A percentile compares a stretch with the other conserved stretches of the same genome.
Evolutionary conservation across 306 rosid genomes (phyloP).

Genomic region (Castanospermum australe): DNA sequence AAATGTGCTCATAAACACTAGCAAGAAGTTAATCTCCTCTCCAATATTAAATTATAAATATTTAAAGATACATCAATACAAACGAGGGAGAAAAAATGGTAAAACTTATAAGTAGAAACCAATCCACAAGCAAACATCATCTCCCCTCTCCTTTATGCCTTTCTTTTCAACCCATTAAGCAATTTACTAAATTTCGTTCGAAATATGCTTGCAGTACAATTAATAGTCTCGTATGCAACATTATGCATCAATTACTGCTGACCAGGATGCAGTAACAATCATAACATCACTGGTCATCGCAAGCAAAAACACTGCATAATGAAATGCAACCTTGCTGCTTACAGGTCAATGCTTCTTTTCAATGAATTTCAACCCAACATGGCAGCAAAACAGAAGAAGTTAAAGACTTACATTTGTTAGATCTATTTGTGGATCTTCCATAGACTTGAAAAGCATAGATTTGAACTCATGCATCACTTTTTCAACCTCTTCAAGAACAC

Average conservation of each 20-base stretch:
- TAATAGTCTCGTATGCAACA: neutral
- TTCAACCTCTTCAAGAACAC: slow-evolving; percentile 99
- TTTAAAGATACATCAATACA: no score
- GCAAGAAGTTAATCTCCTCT: no score
- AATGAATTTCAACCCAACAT: slow-evolving; percentile 20
- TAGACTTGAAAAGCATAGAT: slow-evolving; percentile 86
- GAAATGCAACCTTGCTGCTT: slow-evolving; percentile 1
- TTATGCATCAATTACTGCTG: neutral
- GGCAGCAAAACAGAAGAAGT: slow-evolving; percentile 3
- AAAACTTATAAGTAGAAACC: neutral
- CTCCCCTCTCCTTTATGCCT: slow-evolving; percentile 3
- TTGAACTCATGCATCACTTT: slow-evolving; percentile 96
- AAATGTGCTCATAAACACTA: no score
- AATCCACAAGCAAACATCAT: slow-evolving; percentile 8
- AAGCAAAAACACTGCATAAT: slow-evolving; percentile 21
- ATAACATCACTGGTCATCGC: slow-evolving; percentile 1
- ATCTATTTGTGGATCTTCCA: slow-evolving; percentile 96
- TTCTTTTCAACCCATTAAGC: slow-evolving; percentile 14
- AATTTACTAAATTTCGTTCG: slow-evolving; percentile 1
- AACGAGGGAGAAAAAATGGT: neutral
- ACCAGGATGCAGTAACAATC: slow-evolving; percentile 3
- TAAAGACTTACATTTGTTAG: slow-evolving; percentile 72
- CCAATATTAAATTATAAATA: no score
- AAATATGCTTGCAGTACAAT: slow-evolving; percentile 5
- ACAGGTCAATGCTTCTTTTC: slow-evolving; percentile 14